Percentiles rank a stretch among this genome's conserved stretches.
phyloP scores from a whole-genome alignment of 495 filamentous ascomycete species.

The Terfezia claveryi region DNA sequence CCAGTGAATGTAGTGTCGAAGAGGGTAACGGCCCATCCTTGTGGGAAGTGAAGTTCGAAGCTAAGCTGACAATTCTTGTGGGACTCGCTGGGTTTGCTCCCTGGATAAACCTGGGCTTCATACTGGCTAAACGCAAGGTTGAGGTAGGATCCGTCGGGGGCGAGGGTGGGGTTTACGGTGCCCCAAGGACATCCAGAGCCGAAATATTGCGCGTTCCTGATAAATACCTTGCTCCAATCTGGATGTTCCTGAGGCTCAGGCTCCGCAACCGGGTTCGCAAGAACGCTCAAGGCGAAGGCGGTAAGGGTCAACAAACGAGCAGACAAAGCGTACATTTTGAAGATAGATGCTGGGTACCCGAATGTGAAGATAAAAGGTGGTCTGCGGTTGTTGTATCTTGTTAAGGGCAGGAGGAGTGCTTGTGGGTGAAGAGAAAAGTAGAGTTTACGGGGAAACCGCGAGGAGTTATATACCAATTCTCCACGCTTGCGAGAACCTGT shows the following conservation, averaged over 20 bases:
- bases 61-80: slow-evolving; percentile 33
- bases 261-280: not conserved
- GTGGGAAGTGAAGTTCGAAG: slow-evolving; percentile 28
- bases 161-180: slow-evolving; percentile 23
- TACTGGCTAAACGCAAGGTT: slow-evolving; percentile 28
- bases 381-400: too few relatives aligned
- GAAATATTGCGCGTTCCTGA: slow-evolving; percentile 25
- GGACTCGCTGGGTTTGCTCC: slow-evolving; percentile 14
- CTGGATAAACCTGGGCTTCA: slow-evolving; percentile 22
- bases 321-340: not conserved
- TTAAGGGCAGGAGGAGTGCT: not conserved
- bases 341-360: too few relatives aligned
- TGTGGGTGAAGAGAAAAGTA: not conserved
- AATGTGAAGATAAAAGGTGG: too few relatives aligned
- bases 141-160: slow-evolving; percentile 25
- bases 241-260: not conserved
- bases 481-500: too few relatives aligned
- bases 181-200: slow-evolving; percentile 30
- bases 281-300: not conserved
- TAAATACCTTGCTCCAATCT: slow-evolving; percentile 8
- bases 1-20: slow-evolving; percentile 31
- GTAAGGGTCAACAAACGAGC: not conserved
- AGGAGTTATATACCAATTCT: too few relatives aligned
- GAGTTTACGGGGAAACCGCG: not conserved
- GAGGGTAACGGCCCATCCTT: slow-evolving; percentile 31